Conservation (phyloP, 345 rosid species). For the Pistacia integerrima region DNA sequence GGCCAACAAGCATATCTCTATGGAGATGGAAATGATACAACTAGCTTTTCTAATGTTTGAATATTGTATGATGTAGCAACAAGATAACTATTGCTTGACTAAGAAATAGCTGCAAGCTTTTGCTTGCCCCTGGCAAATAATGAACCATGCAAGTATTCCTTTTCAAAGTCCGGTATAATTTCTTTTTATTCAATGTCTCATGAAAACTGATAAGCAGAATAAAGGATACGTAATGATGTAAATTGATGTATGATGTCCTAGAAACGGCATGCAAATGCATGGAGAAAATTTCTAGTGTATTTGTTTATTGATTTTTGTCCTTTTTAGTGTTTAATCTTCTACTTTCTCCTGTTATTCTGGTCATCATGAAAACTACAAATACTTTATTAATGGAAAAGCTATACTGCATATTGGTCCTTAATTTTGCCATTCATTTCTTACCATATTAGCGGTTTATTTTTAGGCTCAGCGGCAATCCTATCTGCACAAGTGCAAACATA, state of each 20-base stretch:
- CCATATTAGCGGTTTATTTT: slow-evolving; percentile 34
- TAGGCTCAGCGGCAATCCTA: slow-evolving; percentile 87
- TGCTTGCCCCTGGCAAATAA: background rate
- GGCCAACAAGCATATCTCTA: background rate
- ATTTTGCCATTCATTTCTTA: slow-evolving; percentile 23
- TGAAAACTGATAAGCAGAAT: background rate
- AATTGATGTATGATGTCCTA: background rate
- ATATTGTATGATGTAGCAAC: background rate
- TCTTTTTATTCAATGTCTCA: background rate
- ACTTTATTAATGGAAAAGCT: background rate
- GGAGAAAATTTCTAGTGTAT: background rate
- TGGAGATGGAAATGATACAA: background rate
- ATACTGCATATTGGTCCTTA: background rate
- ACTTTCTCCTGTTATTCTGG: background rate
- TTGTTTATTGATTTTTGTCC: background rate
- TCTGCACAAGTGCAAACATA: slow-evolving; percentile 55
- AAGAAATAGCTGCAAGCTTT: background rate
- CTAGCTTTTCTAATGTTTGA: background rate
- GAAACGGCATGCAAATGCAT: background rate
- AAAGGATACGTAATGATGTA: background rate
- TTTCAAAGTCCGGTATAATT: background rate
- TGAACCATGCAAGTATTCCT: background rate
- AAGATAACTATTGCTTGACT: background rate
- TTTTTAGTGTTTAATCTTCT: background rate
- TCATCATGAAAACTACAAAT: background rate